These are phyloP conservation scores for Metarhizium album DNA, from an alignment of 2,329 filamentous ascomycete species.

Conservation along the genomic window DNA sequence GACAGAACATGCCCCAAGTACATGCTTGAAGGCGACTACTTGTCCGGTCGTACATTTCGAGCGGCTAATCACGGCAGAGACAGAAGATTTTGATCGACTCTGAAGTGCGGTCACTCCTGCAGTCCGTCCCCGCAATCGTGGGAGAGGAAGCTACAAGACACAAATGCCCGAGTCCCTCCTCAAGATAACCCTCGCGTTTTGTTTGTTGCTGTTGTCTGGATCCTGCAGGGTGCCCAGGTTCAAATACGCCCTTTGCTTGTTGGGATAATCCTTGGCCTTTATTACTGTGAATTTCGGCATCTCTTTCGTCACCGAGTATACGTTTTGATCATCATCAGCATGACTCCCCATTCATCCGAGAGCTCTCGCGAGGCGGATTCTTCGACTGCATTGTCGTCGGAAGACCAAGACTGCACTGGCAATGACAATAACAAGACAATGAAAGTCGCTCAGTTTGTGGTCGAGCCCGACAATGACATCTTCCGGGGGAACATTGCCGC, in stretches of 20 bases:
- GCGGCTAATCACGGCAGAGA: too few relatives aligned
- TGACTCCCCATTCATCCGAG: neutral
- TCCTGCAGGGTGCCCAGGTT: neutral
- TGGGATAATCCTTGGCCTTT: neutral
- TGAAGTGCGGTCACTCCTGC: neutral
- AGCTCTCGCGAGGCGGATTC: neutral
- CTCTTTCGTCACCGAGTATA: neutral
- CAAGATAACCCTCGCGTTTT: neutral
- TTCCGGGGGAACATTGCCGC: constrained; percentile 8
- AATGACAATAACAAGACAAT: neutral
- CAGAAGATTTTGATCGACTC: too few relatives aligned
- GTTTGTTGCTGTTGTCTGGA: neutral
- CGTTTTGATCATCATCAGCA: neutral
- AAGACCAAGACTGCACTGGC: neutral
- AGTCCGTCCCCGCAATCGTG: neutral
- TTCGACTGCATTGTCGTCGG: neutral
- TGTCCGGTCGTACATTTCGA: too few relatives aligned
- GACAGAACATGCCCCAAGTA: neutral
- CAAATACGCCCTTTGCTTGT: neutral
- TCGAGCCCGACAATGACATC: constrained; percentile 1
- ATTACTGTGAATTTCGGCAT: neutral
- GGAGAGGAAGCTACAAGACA: neutral
- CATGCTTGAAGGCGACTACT: neutral
- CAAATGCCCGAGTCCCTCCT: neutral
- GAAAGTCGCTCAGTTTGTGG: neutral